Evolutionary conservation across 2,329 filamentous ascomycete genomes (phyloP).

Genomic region (Diaporthe longicolla): DNA sequence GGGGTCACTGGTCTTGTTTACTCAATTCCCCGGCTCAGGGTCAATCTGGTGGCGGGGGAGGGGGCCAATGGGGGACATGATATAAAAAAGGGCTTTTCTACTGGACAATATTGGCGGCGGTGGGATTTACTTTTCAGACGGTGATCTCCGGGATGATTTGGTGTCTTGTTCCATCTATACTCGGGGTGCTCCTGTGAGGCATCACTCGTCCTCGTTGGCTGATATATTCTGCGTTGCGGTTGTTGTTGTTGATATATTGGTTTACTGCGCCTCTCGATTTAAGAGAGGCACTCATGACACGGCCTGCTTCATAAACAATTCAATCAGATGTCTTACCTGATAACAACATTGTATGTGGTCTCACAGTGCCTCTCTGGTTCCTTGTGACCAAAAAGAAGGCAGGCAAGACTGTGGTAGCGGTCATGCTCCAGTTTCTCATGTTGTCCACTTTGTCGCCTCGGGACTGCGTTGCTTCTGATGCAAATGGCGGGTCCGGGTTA

Average conservation of each 20-base stretch:
- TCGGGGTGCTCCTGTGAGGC: neutral
- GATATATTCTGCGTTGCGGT: conserved; percentile 10
- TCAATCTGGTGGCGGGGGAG: neutral
- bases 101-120: neutral
- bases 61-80: neutral
- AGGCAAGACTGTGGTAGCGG: neutral
- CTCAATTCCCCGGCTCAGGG: neutral
- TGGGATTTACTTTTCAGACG: conserved; percentile 2
- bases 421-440: neutral
- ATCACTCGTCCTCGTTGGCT: neutral
- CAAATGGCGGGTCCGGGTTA: neutral
- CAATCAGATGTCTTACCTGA: conserved; percentile 3
- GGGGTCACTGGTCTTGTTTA: neutral
- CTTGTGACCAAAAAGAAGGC: neutral
- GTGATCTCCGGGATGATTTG: conserved; percentile 2
- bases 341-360: neutral
- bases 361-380: neutral
- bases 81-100: conserved; percentile 12
- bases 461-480: neutral
- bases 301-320: conserved; percentile 28
- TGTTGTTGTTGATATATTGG: neutral
- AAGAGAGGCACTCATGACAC: conserved; percentile 18
- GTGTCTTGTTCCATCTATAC: neutral
- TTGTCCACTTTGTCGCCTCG: neutral
- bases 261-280: neutral